Evolutionary conservation across 2,329 filamentous ascomycete species (phyloP), one percentile per base, ranked within the genome.

Genomic region (Hortaea sp.): DNA sequence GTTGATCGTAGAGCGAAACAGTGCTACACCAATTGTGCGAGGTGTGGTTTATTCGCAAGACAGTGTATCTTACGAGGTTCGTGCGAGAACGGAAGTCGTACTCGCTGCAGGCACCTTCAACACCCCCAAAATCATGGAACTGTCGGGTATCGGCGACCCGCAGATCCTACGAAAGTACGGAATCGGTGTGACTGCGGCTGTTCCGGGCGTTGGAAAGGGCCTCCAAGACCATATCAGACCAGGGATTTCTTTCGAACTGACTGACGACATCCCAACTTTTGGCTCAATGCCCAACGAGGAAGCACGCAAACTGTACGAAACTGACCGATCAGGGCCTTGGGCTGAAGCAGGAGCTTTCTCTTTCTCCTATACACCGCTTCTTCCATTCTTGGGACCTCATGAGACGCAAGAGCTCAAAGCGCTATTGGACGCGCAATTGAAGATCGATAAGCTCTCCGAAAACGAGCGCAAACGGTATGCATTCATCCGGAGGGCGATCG

Each of bases 91-190:
- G 46, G 79, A 82, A 54, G 69, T 82, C 10, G 70, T 84, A 29
- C 58, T 84, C 3, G 71, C 72, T 1, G 78, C 77, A 0, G 80
- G 79, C 0, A 71, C 69, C n/a, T 63, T 75, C 29, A 70, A 71
- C 55, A 77, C 75, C n/a, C 79, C 72, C 4, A 74, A 73, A 58
- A 62, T 78, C n/a, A 69, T 75, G 9, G 78, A 82, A 50, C 64
- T 81, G 1, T 80, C 76, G 0, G 79, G 79, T 0, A 69, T 82
- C 28, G 79, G 78, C 1, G 29, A 43, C 20, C 10, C 35, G 12
- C 12, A 11, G 1, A n/a, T 46, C 35, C 45, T 53, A 5, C 64
- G 70, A 1, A 51, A 72, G 30, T 42, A 39, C 30, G 39, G 45
- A 9, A 55, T 58, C 37, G 47, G 50, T 30, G 41, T 54, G 7